phyloP scores from a whole-genome alignment of 176 grass and related monocot genomes.

The Oryza nivara region DNA sequence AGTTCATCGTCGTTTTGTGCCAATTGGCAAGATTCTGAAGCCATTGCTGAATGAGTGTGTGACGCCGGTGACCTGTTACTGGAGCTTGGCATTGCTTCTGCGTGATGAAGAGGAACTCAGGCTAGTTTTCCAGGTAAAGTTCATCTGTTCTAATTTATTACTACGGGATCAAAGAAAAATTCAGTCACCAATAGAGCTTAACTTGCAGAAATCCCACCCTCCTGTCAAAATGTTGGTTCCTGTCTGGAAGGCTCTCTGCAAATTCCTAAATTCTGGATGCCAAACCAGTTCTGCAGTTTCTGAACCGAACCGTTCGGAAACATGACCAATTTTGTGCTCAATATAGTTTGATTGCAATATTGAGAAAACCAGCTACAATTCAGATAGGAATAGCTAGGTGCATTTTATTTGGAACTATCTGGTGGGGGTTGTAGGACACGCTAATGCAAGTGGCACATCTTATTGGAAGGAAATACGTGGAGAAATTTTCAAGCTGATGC shows the following conservation, averaged over 20 bases:
- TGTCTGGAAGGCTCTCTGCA: constrained; percentile 81
- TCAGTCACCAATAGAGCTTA: constrained; percentile 27
- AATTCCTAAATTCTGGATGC: constrained; percentile 44
- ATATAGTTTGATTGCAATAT: not conserved
- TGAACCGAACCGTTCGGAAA: not conserved
- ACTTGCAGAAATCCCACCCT: constrained; percentile 69
- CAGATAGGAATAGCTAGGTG: constrained; percentile 13
- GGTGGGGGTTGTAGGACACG: not conserved
- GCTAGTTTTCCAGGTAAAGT: constrained; percentile 78
- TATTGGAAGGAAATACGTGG: not conserved
- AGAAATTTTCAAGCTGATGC: not conserved
- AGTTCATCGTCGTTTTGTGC: constrained; percentile 67
- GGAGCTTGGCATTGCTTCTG: constrained; percentile 74
- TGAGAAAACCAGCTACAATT: not conserved
- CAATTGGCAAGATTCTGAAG: constrained; percentile 78
- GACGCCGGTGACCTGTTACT: constrained; percentile 78
- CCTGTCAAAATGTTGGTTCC: constrained; percentile 82
- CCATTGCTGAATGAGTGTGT: constrained; percentile 73
- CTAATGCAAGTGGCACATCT: not conserved
- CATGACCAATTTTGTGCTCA: constrained; percentile 10
- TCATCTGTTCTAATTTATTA: not conserved
- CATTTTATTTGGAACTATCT: not conserved
- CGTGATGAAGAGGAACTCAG: constrained; percentile 73
- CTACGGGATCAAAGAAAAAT: not conserved
- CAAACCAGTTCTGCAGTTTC: not conserved